These are phyloP conservation scores for Phylloporus sp. DNA, from an alignment of 768 basidiomycete species.

Conservation along the genomic window DNA sequence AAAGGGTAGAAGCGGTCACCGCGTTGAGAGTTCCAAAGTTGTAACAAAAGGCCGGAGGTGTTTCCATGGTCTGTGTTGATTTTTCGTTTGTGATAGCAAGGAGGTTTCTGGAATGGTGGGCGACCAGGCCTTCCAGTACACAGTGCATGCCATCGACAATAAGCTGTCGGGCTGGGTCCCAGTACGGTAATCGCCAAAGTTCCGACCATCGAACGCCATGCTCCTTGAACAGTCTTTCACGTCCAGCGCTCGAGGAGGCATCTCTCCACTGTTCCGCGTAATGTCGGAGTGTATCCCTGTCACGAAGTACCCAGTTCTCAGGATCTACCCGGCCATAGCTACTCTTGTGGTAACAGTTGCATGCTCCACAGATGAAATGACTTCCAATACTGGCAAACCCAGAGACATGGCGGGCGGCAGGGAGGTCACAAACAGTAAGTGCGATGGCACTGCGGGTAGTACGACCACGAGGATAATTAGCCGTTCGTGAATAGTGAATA, in stretches of 20 bases:
- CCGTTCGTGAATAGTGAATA: conserved; percentile 19
- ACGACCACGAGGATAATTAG: conserved; percentile 14
- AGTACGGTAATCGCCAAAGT: conserved; percentile 24
- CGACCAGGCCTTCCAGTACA: conserved; percentile 11
- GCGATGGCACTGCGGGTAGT: conserved; percentile 25
- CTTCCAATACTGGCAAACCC: conserved; percentile 18
- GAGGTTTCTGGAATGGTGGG: neutral
- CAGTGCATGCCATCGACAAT: conserved; percentile 26
- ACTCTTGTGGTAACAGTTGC: conserved; percentile 19
- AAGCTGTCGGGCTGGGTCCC: conserved; percentile 16
- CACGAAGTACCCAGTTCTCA: conserved; percentile 11
- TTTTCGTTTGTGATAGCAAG: conserved; percentile 1
- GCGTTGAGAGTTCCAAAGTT: neutral
- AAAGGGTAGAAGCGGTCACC: neutral
- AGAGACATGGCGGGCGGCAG: conserved; percentile 27
- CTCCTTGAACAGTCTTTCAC: conserved; percentile 4
- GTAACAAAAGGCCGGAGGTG: neutral
- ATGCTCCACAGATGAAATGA: conserved; percentile 29
- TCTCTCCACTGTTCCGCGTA: conserved; percentile 14
- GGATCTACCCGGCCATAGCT: conserved; percentile 9
- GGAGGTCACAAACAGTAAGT: conserved; percentile 33
- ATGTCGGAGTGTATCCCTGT: conserved; percentile 2
- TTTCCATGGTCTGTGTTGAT: neutral
- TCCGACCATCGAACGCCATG: conserved; percentile 18
- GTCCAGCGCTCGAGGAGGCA: neutral